Conservation (phyloP, 225 moss, liverwort and hornwort species). For the Pseudoscleropodium purum region DNA sequence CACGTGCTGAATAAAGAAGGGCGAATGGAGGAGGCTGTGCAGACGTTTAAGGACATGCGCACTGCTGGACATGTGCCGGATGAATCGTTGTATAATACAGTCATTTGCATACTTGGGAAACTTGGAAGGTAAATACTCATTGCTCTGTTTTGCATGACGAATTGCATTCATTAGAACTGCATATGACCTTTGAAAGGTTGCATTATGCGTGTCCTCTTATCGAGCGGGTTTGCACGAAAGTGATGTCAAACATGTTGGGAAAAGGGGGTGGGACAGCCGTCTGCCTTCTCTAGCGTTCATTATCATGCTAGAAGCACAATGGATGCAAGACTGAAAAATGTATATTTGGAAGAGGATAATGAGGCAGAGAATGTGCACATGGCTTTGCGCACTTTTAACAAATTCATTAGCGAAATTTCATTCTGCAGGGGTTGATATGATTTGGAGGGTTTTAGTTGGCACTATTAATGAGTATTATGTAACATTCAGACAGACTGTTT, state of each 20-base stretch:
- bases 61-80: constrained; percentile 52
- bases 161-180: not conserved
- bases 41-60: constrained; percentile 57
- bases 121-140: constrained; percentile 41
- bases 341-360: not conserved
- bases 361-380: not conserved
- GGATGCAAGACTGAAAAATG: not conserved
- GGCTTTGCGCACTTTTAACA: not conserved
- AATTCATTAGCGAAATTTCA: not conserved
- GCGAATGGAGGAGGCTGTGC: constrained; percentile 54
- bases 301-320: not conserved
- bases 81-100: constrained; percentile 66
- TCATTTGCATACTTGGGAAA: constrained; percentile 65
- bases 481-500: not conserved
- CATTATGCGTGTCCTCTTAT: not conserved
- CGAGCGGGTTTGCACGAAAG: not conserved
- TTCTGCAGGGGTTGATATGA: not conserved
- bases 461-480: not conserved
- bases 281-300: not conserved
- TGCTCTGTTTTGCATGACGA: not conserved
- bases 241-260: not conserved
- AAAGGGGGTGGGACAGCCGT: not conserved
- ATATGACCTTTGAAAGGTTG: not conserved
- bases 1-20: constrained; percentile 60
- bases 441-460: not conserved